Evolutionary conservation across 345 rosid species (phyloP).

Genomic region (Acer campestre): DNA sequence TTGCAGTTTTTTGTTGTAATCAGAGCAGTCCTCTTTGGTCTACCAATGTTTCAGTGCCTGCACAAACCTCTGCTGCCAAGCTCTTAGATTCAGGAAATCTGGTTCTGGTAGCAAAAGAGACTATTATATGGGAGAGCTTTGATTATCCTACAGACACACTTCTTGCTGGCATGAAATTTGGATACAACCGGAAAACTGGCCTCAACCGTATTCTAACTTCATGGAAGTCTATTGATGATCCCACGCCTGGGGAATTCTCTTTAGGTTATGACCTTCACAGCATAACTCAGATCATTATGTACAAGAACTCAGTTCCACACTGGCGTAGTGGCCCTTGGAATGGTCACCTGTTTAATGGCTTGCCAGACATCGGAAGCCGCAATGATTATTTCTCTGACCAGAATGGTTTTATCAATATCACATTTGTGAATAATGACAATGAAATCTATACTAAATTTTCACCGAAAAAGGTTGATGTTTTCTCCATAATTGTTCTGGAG

Average conservation of each 20-base stretch:
- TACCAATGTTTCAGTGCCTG: conserved; percentile 8
- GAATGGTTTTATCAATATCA: background rate
- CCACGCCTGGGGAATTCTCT: conserved; percentile 17
- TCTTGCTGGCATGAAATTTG: conserved; percentile 20
- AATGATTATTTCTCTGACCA: background rate
- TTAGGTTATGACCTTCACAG: background rate
- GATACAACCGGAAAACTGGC: conserved; percentile 26
- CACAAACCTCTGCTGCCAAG: background rate
- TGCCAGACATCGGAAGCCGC: background rate
- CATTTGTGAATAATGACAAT: background rate
- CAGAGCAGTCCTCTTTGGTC: conserved; percentile 21
- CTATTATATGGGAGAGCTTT: conserved; percentile 38
- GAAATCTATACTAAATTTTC: background rate
- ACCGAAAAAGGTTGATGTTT: background rate
- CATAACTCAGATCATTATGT: background rate
- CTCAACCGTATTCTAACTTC: conserved; percentile 20
- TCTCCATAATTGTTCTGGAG: background rate
- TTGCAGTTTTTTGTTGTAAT: conserved; percentile 11
- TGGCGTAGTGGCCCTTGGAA: conserved; percentile 26
- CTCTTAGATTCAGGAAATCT: conserved; percentile 39
- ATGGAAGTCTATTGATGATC: conserved; percentile 33
- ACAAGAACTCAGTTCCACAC: background rate
- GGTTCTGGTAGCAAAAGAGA: conserved; percentile 2
- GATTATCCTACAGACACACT: conserved; percentile 26
- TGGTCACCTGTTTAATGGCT: background rate